Evolutionary conservation across 768 basidiomycete genomes (phyloP), one percentile per base, ranked within the genome.

Genomic region (Mycena leptocephala): DNA sequence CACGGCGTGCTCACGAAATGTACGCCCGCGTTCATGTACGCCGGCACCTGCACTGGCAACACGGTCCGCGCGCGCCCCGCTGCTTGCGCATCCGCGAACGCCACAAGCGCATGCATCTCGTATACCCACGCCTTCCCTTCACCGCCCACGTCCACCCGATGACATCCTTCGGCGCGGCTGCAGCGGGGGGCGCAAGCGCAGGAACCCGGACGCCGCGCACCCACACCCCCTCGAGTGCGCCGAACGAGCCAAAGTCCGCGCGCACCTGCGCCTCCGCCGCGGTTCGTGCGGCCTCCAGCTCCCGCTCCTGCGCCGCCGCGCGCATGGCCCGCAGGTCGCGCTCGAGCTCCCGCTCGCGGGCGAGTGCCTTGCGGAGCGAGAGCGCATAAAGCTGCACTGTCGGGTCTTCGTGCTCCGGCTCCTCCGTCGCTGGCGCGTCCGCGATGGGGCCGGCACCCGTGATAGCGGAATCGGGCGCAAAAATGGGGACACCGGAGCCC

Each of bases 201-300:
- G 43, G 58, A 0, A 37, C 68, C 9, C 39, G 67, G 16, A 30
- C 55, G 0, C 39, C 63, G 7, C 76, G 72, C 35, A 77, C 32
- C 72, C 76, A 74, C 22, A 77, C 72, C 24, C 63, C 72, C 30
- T 77, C 76, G 6, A 77, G 59, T 11, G 76, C 55, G 32, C 76
- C 76, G 18, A 69, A 70, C 28, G 28, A 32, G 37, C 76, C 68
- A 43, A 63, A 71, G 58, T 70, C 76, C n/a, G 61, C 53, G 46
- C 72, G 68, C 14, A 77, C 46, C 56, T 67, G 76, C 37, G 72
- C 69, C 71, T 61, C 68, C 5, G 69, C 76, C 28, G 32, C 61
- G 3, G 55, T 3, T 18, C 58, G 28, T 20, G 69, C 72, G n/a
- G 18, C 22, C 55, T 46, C 56, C 2, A 28, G 22, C n/a, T 53